phyloP scores from a whole-genome alignment of 2,329 filamentous ascomycete species.

The Dactylellina parvicollis region DNA sequence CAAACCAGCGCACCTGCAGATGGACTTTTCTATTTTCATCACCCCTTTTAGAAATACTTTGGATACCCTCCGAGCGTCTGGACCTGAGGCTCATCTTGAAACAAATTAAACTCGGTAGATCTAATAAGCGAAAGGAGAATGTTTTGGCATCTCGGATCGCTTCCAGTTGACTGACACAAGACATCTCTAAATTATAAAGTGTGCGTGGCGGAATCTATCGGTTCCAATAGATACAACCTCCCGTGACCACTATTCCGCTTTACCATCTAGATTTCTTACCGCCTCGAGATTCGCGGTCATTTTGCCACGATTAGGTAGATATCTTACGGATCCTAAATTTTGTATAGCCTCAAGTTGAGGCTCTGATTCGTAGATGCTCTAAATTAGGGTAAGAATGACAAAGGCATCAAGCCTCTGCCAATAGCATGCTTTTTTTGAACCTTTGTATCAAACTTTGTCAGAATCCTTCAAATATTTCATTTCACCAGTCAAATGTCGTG shows the following conservation, averaged over 20 bases:
- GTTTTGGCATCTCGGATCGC: conserved; percentile 44
- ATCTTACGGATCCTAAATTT: neutral
- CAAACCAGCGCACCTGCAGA: conserved; percentile 1
- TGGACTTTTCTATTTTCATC: conserved; percentile 14
- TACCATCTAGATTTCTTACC: conserved; percentile 22
- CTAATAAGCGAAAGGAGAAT: conserved; percentile 45
- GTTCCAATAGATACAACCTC: conserved; percentile 12
- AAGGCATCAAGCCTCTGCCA: conserved; percentile 14
- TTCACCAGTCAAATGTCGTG: conserved; percentile 4
- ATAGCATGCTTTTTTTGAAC: conserved; percentile 31
- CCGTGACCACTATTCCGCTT: neutral
- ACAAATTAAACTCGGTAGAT: conserved; percentile 44
- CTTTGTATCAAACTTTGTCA: neutral
- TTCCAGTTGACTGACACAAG: conserved; percentile 30
- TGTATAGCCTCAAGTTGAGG: conserved; percentile 23
- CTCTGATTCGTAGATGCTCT: conserved; percentile 36
- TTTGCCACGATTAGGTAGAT: conserved; percentile 28
- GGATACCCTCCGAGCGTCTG: neutral
- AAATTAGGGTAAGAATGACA: conserved; percentile 25
- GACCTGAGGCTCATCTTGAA: conserved; percentile 50
- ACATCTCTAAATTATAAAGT: conserved; percentile 3
- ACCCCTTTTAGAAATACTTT: conserved; percentile 26
- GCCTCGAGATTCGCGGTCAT: conserved; percentile 16
- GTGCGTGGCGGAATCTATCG: neutral
- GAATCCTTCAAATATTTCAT: conserved; percentile 4